Base-by-base conservation (phyloP, 257 asterid species). In the Solanum piurae region DNA sequence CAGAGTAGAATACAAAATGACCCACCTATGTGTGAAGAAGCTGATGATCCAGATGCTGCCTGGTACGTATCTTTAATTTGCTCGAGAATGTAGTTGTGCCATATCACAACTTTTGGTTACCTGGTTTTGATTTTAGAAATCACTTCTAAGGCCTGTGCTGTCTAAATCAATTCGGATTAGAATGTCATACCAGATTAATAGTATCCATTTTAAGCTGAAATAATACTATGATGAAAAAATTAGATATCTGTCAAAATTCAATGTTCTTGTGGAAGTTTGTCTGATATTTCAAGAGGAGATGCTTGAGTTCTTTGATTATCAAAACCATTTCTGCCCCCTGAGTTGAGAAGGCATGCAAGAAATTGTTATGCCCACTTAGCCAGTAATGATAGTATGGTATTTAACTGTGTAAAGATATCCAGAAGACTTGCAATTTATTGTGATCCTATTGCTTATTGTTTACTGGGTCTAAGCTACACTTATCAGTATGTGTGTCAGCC, bases 11-110 rank as follows among this genome's bases (percentile, higher is more conserved):
- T 85, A 68, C 86, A 88, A 88, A 88, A 90, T 84, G 89, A 90
- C 42, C 92, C 92, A 42, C 92, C 92, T 23, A 37, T 90, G 60
- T 90, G 92, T 86, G 44, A 88, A 49, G 92, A 86, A 58, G 44
- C 88, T 21, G 92, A 90, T 77, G 92, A 90, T 83, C 88, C 92
- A 62, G 87, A 88, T 86, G 92, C 92, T 62, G 92, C 89, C 38
- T 90, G 92, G 92, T 90, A 79, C 1, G 8, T 60, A 42, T 85
- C 52, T 62, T 25, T 75, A 9, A 13, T 79, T 46, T 3, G 5
- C 66, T 79, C 40, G 1, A 80, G 42, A 36, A 29, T n/a, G n/a
- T n/a, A n/a, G n/a, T n/a, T n/a, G n/a, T n/a, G n/a, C n/a, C n/a
- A n/a, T n/a, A n/a, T n/a, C n/a, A n/a, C n/a, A n/a, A n/a, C n/a